A percentile compares a stretch with the other conserved stretches of the same genome.
Evolutionary conservation across 75 land plant species (phyloP).

Genomic region (Chamaecyparis obtusa): DNA sequence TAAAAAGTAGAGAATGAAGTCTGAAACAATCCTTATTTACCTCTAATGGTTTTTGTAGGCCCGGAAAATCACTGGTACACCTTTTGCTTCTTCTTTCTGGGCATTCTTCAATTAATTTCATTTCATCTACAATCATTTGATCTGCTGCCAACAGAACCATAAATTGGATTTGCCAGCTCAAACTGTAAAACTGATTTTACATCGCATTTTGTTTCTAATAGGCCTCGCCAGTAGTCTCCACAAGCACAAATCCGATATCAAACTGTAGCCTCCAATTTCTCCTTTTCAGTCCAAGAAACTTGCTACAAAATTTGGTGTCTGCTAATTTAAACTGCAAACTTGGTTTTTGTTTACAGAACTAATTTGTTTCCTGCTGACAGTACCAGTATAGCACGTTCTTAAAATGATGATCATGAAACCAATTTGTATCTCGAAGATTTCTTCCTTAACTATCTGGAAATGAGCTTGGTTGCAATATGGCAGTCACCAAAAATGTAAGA

Average conservation of each 20-base stretch:
- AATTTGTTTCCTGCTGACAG: background rate
- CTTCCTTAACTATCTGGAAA: slow-evolving; percentile 19
- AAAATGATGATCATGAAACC: slow-evolving; percentile 28
- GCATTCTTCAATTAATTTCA: background rate
- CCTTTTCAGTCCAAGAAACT: background rate
- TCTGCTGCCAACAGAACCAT: no score
- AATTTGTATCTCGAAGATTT: slow-evolving; percentile 26
- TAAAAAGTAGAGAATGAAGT: background rate
- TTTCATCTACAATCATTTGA: no score
- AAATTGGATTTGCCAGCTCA: no score
- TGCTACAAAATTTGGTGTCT: background rate
- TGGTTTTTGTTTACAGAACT: background rate
- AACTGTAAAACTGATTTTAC: no score
- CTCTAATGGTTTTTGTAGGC: background rate
- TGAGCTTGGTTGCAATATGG: slow-evolving; percentile 24
- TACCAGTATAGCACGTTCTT: slow-evolving; percentile 17
- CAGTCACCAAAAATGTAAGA: slow-evolving; percentile 21
- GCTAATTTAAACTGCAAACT: background rate
- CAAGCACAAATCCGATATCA: background rate
- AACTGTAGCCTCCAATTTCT: background rate
- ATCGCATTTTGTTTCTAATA: no score
- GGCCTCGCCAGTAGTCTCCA: background rate
- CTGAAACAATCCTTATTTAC: background rate
- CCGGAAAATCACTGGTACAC: background rate
- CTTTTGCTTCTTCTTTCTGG: background rate